Evolutionary conservation across 352 stramenopile genomes (phyloP).

Genomic region (Plasmopara muralis): DNA sequence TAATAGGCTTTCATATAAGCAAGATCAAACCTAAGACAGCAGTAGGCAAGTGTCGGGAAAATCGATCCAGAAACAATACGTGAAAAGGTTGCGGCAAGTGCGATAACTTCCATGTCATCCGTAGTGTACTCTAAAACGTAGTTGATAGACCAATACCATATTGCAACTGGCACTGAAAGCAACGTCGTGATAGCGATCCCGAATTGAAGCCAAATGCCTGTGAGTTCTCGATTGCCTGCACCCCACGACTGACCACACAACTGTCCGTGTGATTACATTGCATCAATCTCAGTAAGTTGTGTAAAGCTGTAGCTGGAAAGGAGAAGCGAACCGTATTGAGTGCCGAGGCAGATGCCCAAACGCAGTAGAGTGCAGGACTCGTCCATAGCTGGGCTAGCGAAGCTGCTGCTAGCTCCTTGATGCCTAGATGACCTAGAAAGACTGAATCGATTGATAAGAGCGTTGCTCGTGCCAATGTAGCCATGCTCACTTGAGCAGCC

Average conservation of each 20-base stretch:
- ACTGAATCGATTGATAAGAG: slow-evolving; percentile 67
- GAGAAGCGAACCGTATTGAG: slow-evolving; percentile 45
- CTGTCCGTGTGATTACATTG: slow-evolving; percentile 8
- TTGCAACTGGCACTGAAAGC: slow-evolving; percentile 46
- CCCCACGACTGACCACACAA: slow-evolving; percentile 73
- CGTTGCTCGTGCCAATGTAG: slow-evolving; percentile 50
- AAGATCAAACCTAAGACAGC: slow-evolving; percentile 40
- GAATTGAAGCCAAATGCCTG: slow-evolving; percentile 70
- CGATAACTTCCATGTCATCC: slow-evolving; percentile 48
- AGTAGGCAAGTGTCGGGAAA: slow-evolving; percentile 60
- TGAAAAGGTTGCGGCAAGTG: slow-evolving; percentile 49
- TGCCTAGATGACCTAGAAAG: slow-evolving; percentile 74
- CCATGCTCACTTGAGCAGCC: slow-evolving; percentile 57
- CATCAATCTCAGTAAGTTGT: background rate
- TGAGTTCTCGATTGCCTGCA: slow-evolving; percentile 56
- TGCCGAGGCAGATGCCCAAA: slow-evolving; percentile 53
- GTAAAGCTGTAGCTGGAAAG: background rate
- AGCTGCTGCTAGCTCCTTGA: slow-evolving; percentile 55
- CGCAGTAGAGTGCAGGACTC: slow-evolving; percentile 50
- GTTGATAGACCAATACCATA: slow-evolving; percentile 69
- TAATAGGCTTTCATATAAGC: background rate
- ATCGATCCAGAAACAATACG: slow-evolving; percentile 51
- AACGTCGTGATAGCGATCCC: slow-evolving; percentile 47
- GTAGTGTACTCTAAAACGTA: slow-evolving; percentile 59
- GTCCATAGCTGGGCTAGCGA: slow-evolving; percentile 73